These are phyloP conservation scores for Warburgia ugandensis DNA, from an alignment of 164 flowering plant genomes.

Conservation along the genomic window DNA sequence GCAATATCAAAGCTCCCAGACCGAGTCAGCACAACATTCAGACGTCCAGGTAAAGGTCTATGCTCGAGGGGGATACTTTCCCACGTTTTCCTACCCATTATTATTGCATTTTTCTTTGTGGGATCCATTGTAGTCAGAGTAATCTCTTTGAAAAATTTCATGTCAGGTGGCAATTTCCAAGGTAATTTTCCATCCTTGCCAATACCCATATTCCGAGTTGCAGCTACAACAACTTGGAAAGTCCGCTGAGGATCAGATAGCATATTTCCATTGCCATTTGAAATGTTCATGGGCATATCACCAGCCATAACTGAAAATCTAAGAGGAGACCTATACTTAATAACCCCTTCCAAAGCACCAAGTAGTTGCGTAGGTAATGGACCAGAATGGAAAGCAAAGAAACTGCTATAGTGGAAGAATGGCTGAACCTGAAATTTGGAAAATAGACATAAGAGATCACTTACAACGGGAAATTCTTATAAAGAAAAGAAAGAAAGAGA, in stretches of 20 bases:
- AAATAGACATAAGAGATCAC: conserved; percentile 1
- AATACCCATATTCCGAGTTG: conserved; percentile 70
- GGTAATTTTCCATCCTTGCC: conserved; percentile 92
- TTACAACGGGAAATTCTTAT: neutral
- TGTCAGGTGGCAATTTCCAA: conserved; percentile 82
- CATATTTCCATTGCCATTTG: conserved; percentile 32
- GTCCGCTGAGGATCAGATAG: conserved; percentile 40
- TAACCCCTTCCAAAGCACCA: conserved; percentile 4
- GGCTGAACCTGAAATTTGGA: conserved; percentile 19
- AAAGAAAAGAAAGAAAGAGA: neutral
- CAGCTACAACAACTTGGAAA: conserved; percentile 92
- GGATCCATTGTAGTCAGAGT: conserved; percentile 62
- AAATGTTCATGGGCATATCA: conserved; percentile 15
- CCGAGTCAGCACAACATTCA: conserved; percentile 86
- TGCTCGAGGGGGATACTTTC: conserved; percentile 70
- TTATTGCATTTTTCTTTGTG: conserved; percentile 73
- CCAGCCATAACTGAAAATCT: conserved; percentile 35
- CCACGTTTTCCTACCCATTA: conserved; percentile 98
- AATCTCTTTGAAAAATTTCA: conserved; percentile 70
- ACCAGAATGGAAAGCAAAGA: conserved; percentile 8
- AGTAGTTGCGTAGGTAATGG: conserved; percentile 3
- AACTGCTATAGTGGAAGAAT: conserved; percentile 16
- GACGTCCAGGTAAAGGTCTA: conserved; percentile 82
- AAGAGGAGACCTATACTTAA: neutral
- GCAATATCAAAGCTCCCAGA: conserved; percentile 76